Conservation (phyloP, 345 rosid genomes). For the Corchorus olitorius region DNA sequence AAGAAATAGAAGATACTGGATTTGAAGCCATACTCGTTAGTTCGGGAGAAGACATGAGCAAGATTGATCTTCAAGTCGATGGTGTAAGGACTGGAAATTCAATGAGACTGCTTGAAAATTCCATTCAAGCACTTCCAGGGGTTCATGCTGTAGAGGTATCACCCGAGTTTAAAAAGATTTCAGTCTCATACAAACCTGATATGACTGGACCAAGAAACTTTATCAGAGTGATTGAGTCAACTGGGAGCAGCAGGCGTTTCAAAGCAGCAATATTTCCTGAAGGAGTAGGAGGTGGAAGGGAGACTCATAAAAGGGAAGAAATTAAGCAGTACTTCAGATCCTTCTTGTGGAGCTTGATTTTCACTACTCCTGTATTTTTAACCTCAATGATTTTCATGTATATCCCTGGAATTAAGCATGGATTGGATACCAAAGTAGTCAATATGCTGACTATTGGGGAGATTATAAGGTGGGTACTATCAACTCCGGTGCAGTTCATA, state of each 20-base stretch:
- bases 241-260: constrained; percentile 58
- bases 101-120: constrained; percentile 50
- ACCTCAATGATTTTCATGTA: constrained; percentile 85
- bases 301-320: constrained; percentile 57
- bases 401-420: constrained; percentile 62
- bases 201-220: constrained; percentile 81
- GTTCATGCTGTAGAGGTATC: constrained; percentile 47
- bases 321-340: constrained; percentile 63
- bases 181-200: constrained; percentile 70
- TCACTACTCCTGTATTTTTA: constrained; percentile 80
- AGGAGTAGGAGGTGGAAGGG: constrained; percentile 58
- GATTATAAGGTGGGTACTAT: constrained; percentile 62
- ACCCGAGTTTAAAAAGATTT: constrained; percentile 40
- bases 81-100: constrained; percentile 57
- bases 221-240: constrained; percentile 74
- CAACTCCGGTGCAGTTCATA: constrained; percentile 89
- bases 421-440: constrained; percentile 62
- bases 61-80: constrained; percentile 70
- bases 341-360: constrained; percentile 85
- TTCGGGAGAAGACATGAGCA: constrained; percentile 67
- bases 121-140: constrained; percentile 90
- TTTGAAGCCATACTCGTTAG: constrained; percentile 75
- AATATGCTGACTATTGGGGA: constrained; percentile 80
- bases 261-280: constrained; percentile 71
- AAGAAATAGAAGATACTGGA: constrained; percentile 63